Evolutionary conservation across 371 early-diverging fungal genomes (phyloP).

Genomic region (Mortierella sp.): DNA sequence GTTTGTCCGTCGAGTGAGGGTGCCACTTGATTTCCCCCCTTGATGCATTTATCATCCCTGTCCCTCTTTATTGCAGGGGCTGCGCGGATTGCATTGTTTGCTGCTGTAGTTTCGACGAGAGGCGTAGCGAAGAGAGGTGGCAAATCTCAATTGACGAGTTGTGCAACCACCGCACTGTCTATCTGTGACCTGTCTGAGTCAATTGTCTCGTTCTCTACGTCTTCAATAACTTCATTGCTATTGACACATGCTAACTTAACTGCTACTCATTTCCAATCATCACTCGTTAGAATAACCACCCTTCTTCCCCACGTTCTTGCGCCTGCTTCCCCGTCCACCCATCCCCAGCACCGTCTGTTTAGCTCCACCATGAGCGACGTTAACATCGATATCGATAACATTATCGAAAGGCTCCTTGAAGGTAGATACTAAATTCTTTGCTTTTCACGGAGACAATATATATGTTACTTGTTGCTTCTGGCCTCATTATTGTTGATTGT

Average conservation of each 20-base stretch:
- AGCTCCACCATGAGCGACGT: slow-evolving; percentile 56
- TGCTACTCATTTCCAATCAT: neutral
- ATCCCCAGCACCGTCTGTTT: neutral
- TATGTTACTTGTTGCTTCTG: neutral
- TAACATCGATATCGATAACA: slow-evolving; percentile 87
- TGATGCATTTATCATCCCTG: neutral
- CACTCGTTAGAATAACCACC: neutral
- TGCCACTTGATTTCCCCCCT: neutral
- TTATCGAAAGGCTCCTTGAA: slow-evolving; percentile 93
- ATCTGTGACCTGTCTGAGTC: no score
- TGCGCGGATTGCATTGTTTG: no score
- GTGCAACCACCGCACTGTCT: no score
- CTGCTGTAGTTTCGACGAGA: no score
- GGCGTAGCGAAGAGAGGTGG: no score
- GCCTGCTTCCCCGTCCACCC: neutral
- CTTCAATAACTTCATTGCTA: neutral
- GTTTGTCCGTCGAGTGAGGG: neutral
- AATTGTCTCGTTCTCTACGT: no score
- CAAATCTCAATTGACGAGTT: no score
- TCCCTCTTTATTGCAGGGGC: no score
- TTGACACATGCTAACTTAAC: neutral
- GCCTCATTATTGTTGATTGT: neutral
- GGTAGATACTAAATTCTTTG: slow-evolving; percentile 66
- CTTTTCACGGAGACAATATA: neutral
- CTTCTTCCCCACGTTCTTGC: neutral